These are phyloP conservation scores for Tagetes patula DNA, from an alignment of 129 eudicot genomes.

Conservation along the genomic window DNA sequence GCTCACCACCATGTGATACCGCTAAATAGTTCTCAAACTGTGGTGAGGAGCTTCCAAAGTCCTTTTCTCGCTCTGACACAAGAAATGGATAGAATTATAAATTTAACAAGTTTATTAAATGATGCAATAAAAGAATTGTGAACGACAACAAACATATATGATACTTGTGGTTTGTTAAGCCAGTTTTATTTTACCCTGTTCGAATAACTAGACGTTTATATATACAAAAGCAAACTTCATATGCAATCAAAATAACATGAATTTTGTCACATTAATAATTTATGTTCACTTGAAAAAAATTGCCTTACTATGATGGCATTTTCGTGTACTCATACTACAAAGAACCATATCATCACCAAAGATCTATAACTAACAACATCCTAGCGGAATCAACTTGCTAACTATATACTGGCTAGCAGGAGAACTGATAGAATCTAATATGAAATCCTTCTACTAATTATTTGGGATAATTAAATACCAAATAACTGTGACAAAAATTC, in stretches of 20 bases:
- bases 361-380: neutral
- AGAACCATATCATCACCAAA: neutral
- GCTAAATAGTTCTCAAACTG: slow-evolving; percentile 42
- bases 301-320: too few relatives aligned
- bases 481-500: neutral
- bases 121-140: neutral
- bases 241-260: too few relatives aligned
- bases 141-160: slow-evolving; percentile 1
- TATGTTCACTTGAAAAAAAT: too few relatives aligned
- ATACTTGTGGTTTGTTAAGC: neutral
- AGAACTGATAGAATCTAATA: neutral
- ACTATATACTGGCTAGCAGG: neutral
- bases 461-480: neutral
- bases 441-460: neutral
- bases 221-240: neutral
- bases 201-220: neutral
- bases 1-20: slow-evolving; percentile 27
- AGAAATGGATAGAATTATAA: neutral
- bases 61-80: slow-evolving; percentile 46
- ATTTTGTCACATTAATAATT: too few relatives aligned
- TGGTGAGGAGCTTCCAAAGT: slow-evolving; percentile 40
- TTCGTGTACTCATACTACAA: neutral
- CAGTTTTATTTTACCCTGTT: neutral
- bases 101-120: neutral
- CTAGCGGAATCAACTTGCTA: neutral